These are phyloP conservation scores for Pseudogymnoascus sp. DNA, from an alignment of 2,329 filamentous ascomycete species.

Conservation along the genomic window DNA sequence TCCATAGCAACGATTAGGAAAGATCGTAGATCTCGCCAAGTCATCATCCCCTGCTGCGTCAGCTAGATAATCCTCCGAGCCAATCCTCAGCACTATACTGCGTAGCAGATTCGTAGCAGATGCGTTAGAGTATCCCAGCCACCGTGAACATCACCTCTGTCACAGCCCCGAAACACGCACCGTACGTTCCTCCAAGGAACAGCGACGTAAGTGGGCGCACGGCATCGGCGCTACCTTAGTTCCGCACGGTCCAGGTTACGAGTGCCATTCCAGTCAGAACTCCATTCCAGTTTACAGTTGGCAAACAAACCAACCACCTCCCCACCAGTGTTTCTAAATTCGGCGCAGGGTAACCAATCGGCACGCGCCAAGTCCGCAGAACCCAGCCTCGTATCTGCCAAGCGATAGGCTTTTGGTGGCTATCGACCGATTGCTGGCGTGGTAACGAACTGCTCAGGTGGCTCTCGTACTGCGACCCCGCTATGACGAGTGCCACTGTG, in stretches of 20 bases:
- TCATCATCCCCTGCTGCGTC: not conserved
- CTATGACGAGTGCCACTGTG: not conserved
- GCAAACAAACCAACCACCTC: not conserved
- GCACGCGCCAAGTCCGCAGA: not conserved
- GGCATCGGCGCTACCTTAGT: not conserved
- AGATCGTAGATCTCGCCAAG: not conserved
- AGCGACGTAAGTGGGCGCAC: not conserved
- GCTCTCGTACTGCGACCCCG: not conserved
- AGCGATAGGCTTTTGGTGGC: not conserved
- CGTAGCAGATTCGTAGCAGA: not conserved
- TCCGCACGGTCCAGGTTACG: not conserved
- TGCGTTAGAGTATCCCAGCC: not conserved
- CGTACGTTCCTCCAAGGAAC: not conserved
- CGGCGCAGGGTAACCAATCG: not conserved
- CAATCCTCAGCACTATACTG: not conserved
- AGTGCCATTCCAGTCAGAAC: not conserved
- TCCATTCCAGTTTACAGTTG: not conserved
- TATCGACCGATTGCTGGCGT: not conserved
- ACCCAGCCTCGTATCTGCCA: not conserved
- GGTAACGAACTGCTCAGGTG: not conserved
- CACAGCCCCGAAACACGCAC: not conserved
- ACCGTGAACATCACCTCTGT: not conserved
- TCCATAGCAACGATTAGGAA: not conserved
- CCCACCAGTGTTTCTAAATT: conserved; percentile 1
- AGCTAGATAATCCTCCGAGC: not conserved